Evolutionary conservation across 228 moss, liverwort and hornwort species (phyloP).

Genomic region (Sphagnum fallax): DNA sequence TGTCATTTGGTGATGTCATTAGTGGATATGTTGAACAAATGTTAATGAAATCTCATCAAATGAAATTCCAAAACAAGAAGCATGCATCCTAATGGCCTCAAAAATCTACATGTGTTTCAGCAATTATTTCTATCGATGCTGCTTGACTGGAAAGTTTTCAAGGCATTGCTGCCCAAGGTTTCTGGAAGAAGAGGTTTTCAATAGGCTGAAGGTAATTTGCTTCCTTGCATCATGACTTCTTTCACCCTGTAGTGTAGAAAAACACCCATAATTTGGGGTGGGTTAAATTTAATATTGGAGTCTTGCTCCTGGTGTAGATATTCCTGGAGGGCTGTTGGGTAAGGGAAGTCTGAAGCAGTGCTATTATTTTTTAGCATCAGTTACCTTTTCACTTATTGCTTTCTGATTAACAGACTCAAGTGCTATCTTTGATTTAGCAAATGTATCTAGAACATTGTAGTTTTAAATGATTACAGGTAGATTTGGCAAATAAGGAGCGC

Average conservation of each 20-base stretch:
- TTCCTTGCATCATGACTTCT: background rate
- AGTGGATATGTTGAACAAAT: too few relatives aligned
- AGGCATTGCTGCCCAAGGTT: conserved; percentile 94
- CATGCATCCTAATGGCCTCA: too few relatives aligned
- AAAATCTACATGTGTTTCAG: conserved; percentile 23
- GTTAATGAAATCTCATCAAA: too few relatives aligned
- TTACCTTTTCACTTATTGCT: too few relatives aligned
- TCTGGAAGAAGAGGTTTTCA: conserved; percentile 65
- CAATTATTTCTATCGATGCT: conserved; percentile 98
- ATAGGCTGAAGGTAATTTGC: conserved; percentile 57
- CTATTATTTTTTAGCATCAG: too few relatives aligned
- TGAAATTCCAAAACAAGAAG: too few relatives aligned
- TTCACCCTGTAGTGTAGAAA: background rate
- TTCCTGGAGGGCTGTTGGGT: too few relatives aligned
- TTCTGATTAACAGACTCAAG: too few relatives aligned
- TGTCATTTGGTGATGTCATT: too few relatives aligned
- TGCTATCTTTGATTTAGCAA: background rate
- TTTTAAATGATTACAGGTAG: conserved; percentile 22
- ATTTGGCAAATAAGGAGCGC: conserved; percentile 55
- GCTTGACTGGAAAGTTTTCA: conserved; percentile 88
- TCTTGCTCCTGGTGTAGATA: background rate
- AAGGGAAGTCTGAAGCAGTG: too few relatives aligned
- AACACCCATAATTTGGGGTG: conserved; percentile 8
- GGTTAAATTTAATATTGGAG: background rate
- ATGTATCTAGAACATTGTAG: background rate